Base-by-base conservation (phyloP, 352 stramenopile species). In the Aphanomyces astaci region DNA sequence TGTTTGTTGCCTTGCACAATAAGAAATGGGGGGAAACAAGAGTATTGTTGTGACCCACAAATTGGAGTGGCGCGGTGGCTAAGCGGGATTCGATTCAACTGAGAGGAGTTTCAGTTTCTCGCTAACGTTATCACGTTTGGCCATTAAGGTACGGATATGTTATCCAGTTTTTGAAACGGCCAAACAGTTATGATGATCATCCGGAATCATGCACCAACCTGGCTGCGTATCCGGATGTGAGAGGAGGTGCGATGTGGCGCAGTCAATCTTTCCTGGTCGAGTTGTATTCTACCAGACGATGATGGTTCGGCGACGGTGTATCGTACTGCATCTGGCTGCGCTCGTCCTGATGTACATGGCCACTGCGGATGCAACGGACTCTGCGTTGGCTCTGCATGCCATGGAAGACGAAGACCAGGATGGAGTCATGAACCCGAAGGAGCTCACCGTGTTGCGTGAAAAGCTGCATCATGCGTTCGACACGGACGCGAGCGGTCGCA, bases 391-490 rank as follows among this genome's bases (percentile, higher is more conserved):
- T 24, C 5, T 2, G 28, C 48, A 60, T 68, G 62, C 62, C 15
- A 56, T 94, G 55, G 85, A 84, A 9, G 85, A 94, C 49, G 90
- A 92, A 63, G 81, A 94, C 68, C 72, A 89, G 31, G 83, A 94
- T 57, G 85, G 85, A 53, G 77, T 72, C 54, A 84, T 94, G n/a
- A 83, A 80, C 53, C 77, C 73, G 53, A 79, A 72, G 25, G 85
- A 94, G 73, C 88, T 94, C 71, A 76, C 90, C 49, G 75, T 82
- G 45, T 88, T 94, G 68, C 90, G 91, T 63, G 77, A 89, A 71
- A 92, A 90, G 30, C 69, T 94, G 62, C 85, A 94, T 52, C 76
- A 89, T 46, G 77, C 89, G 33, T 81, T 94, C 52, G 85, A 94
- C 67, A 78, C 76, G 15, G 85, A 94, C 66, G 82, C 83, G 24